Percentiles rank a stretch among this genome's conserved stretches.
These are phyloP conservation scores for Podospora comata DNA, from an alignment of 495 filamentous ascomycete species.

Conservation along the genomic window DNA sequence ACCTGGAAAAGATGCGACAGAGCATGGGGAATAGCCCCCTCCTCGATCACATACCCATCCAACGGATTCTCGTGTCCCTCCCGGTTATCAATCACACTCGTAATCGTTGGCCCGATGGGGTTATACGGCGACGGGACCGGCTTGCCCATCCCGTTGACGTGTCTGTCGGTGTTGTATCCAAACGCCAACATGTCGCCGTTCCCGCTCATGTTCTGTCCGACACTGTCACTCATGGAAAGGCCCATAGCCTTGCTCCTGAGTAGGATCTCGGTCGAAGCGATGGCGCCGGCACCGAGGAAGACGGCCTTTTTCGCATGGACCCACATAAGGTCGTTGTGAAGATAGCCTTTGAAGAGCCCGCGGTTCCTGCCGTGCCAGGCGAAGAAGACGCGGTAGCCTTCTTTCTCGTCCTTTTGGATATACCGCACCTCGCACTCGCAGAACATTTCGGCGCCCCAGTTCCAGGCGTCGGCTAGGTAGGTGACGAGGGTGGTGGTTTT, in stretches of 20 bases:
- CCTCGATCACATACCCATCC: constrained; percentile 63
- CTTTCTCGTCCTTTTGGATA: constrained; percentile 51
- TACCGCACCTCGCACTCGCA: constrained; percentile 68
- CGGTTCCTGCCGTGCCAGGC: constrained; percentile 63
- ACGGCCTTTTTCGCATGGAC: constrained; percentile 59
- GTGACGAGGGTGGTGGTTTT: constrained; percentile 65
- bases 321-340: constrained; percentile 65
- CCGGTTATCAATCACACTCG: constrained; percentile 61
- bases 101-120: constrained; percentile 63
- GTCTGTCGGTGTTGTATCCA: constrained; percentile 58
- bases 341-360: constrained; percentile 52
- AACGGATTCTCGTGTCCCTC: constrained; percentile 51
- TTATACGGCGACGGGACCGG: constrained; percentile 45
- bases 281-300: constrained; percentile 58
- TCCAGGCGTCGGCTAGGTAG: constrained; percentile 70
- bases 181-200: constrained; percentile 67
- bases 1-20: constrained; percentile 54
- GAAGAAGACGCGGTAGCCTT: constrained; percentile 62
- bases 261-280: constrained; percentile 65
- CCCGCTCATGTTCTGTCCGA: constrained; percentile 63
- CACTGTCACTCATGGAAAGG: constrained; percentile 52
- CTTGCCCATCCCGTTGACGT: constrained; percentile 55
- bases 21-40: constrained; percentile 59
- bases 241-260: constrained; percentile 61
- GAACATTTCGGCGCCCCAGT: constrained; percentile 72